Base-by-base conservation (phyloP, 345 rosid species). In the Camelina laxa region DNA sequence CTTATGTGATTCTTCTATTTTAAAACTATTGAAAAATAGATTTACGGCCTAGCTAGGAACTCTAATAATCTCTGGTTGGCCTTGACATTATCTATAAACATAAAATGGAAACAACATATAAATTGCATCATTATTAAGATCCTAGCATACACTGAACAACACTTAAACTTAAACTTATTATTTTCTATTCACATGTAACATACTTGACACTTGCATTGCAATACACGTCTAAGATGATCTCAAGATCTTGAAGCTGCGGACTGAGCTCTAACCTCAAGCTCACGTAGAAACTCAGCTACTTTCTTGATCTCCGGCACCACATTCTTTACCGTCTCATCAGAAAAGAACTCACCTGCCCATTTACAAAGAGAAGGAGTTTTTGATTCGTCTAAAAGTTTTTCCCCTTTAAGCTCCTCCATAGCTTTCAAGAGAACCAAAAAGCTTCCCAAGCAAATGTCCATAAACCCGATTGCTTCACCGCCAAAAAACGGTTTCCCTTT, bases 401-500 rank as follows among this genome's bases (percentile, higher is more conserved):
- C 47, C 22, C 77, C 85, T 9, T 24, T 30, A 14, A 27, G 9
- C 45, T 67, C 82, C 81, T 87, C 87, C 1, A 72, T 50, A 9
- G 88, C 87, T 67, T 84, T 84, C 10, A 90, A 3, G 87, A 95
- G 79, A 10, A 77, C 88, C 80, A 88, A 30, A 53, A 50, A 81
- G 79, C 85, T 27, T 1, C 97, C 96, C 0, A 92, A 70, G 3
- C 88, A 89, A 50, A 92, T 87, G 79, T 92, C 96, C 24, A 87
- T 65, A 27, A 75, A 88, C 22, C 96, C 96, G 2, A 92, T 84
- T 13, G 58, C 27, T 62, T 84, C 86, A 54, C 92, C 97, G 1
- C 96, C 88, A 33, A 92, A 92, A 83, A 86, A 92, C 0, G 81
- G 47, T 60, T 82, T 84, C 17, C 94, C 97, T 70, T 90, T 81